Conservation (phyloP, 2,329 filamentous ascomycete genomes). For the Ophiostoma ulmi region DNA sequence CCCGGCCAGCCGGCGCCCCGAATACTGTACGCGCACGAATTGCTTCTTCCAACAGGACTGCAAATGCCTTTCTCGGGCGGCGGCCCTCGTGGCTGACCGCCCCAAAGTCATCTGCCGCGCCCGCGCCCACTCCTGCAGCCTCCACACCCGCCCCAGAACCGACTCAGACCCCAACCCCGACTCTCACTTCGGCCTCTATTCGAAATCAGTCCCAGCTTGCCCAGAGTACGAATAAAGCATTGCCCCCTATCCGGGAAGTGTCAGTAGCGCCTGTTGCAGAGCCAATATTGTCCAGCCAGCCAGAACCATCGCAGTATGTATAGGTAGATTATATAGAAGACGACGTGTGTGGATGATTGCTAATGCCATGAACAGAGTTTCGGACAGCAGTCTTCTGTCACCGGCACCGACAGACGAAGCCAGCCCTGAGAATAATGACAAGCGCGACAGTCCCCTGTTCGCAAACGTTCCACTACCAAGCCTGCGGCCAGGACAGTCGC, state of each 20-base stretch:
- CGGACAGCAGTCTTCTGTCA: constrained; percentile 48
- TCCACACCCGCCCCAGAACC: not conserved
- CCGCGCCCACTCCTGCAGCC: not conserved
- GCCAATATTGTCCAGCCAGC: not conserved
- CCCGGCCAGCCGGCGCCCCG: not conserved
- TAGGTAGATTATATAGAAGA: not conserved
- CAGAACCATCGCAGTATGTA: constrained; percentile 2
- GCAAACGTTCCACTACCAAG: not conserved
- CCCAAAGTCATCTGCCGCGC: not conserved
- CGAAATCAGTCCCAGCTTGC: not conserved
- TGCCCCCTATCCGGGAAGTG: not conserved
- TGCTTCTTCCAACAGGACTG: constrained; percentile 33
- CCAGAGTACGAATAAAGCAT: not conserved
- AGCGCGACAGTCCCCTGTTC: constrained; percentile 6
- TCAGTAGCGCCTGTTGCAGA: not conserved
- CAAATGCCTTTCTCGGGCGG: constrained; percentile 32
- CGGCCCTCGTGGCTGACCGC: constrained; percentile 33
- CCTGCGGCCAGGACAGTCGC: not conserved
- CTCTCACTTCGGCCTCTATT: not conserved
- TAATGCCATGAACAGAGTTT: constrained; percentile 22
- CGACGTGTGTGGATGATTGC: not conserved
- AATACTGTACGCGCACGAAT: constrained; percentile 22
- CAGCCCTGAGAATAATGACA: constrained; percentile 39
- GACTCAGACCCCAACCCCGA: not conserved
- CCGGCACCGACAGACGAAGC: constrained; percentile 59